phyloP scores from a whole-genome alignment of 1,139 yeast species.

The Zygoascus meyerae region DNA sequence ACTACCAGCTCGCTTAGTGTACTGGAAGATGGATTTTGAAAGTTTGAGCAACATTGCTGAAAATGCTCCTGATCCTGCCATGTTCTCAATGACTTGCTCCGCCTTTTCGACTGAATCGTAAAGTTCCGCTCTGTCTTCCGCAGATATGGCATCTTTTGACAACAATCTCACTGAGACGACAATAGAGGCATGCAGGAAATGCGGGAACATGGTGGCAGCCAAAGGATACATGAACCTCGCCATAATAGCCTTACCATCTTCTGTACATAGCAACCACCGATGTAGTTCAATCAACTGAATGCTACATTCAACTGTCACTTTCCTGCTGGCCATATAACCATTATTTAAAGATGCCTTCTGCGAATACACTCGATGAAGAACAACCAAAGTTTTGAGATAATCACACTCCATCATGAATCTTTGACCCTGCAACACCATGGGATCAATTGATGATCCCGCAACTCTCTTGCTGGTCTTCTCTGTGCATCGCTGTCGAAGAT shows the following conservation, averaged over 20 bases:
- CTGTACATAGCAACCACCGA: conserved; percentile 29
- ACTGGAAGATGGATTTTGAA: neutral
- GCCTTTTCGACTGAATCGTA: conserved; percentile 3
- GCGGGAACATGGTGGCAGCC: conserved; percentile 17
- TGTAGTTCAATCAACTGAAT: conserved; percentile 26
- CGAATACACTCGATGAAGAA: conserved; percentile 31
- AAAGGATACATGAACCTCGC: conserved; percentile 23
- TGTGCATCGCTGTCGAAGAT: conserved; percentile 19
- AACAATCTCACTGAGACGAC: conserved; percentile 22
- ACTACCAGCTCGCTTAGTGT: neutral
- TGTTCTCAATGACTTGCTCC: neutral
- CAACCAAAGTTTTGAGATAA: conserved; percentile 27
- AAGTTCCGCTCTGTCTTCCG: conserved; percentile 19
- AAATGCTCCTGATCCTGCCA: neutral
- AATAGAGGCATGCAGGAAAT: conserved; percentile 24
- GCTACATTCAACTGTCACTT: conserved; percentile 28
- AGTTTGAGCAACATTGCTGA: neutral
- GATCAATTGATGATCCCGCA: conserved; percentile 18
- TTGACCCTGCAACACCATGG: conserved; percentile 27
- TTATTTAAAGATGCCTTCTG: conserved; percentile 17
- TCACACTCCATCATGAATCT: conserved; percentile 31
- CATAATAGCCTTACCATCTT: conserved; percentile 23
- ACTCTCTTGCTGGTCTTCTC: conserved; percentile 15
- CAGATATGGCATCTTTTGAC: conserved; percentile 18
- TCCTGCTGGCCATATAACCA: conserved; percentile 23